Conservation (phyloP, 345 rosid species). For the Eucalyptus camaldulensis region DNA sequence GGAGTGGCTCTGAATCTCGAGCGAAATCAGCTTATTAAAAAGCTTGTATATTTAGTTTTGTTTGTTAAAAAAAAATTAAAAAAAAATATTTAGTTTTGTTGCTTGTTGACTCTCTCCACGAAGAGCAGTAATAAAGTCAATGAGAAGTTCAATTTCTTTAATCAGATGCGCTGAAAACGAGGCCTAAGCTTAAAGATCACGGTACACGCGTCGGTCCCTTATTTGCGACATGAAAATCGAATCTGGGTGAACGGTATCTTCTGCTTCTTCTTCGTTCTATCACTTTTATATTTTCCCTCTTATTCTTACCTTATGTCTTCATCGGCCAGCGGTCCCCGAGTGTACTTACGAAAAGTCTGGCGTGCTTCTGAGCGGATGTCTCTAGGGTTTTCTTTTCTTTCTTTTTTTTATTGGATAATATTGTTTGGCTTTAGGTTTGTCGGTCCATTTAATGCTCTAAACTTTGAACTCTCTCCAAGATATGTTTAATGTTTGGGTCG, state of each 20-base stretch:
- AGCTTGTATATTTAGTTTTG: neutral
- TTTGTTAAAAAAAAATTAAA: no score
- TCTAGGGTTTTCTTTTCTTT: neutral
- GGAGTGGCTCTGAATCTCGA: neutral
- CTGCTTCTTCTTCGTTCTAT: neutral
- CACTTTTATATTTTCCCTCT: neutral
- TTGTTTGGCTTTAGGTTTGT: neutral
- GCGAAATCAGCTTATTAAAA: neutral
- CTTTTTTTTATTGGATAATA: neutral
- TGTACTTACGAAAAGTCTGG: neutral
- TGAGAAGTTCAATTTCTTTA: neutral
- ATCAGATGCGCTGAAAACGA: neutral
- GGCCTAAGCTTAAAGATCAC: neutral
- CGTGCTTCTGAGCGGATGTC: neutral
- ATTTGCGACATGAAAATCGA: neutral
- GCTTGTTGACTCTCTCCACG: neutral
- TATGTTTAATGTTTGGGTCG: neutral
- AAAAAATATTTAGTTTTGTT: neutral
- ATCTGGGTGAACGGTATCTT: neutral
- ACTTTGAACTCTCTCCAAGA: neutral
- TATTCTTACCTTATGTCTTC: neutral
- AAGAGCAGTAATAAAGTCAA: neutral
- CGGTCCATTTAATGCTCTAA: neutral
- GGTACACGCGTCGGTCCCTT: neutral
- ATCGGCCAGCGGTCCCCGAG: neutral